phyloP scores from a whole-genome alignment of 2,329 filamentous ascomycete genomes.

The Lachnellula arida region DNA sequence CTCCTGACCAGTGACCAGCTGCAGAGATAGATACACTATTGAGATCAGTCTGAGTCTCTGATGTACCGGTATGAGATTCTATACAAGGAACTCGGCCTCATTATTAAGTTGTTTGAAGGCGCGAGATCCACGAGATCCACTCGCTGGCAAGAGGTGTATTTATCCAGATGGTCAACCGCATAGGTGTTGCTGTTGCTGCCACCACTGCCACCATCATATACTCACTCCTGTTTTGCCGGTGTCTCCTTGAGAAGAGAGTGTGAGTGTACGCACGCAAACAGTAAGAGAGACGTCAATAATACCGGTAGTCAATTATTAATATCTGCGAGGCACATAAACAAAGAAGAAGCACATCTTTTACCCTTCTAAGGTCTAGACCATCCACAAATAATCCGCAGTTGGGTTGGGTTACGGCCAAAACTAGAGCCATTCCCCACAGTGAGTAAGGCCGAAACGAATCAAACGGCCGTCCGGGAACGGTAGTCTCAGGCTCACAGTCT shows the following conservation, averaged over 20 bases:
- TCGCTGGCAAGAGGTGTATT: slow-evolving; percentile 2
- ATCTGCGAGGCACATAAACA: too few relatives aligned
- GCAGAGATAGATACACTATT: neutral
- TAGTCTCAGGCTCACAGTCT: neutral
- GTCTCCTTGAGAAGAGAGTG: neutral
- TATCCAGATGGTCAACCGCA: slow-evolving; percentile 8
- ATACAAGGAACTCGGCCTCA: slow-evolving; percentile 10
- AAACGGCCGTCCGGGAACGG: neutral
- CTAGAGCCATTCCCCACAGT: slow-evolving; percentile 9
- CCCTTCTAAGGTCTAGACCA: neutral
- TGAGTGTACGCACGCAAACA: too few relatives aligned
- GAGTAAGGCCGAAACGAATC: slow-evolving; percentile 13
- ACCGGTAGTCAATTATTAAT: too few relatives aligned
- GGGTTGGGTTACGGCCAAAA: slow-evolving; percentile 3
- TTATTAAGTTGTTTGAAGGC: slow-evolving; percentile 4
- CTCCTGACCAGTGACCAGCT: neutral
- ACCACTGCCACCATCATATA: neutral
- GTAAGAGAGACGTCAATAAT: too few relatives aligned
- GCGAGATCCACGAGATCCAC: slow-evolving; percentile 13
- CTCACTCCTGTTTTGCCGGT: slow-evolving; percentile 6
- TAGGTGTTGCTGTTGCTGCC: neutral
- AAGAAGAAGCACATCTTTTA: too few relatives aligned
- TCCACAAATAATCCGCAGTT: neutral
- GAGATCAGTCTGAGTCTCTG: neutral
- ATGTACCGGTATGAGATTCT: neutral